Conservation (phyloP, 768 basidiomycete species). For the Suillus placidus region DNA sequence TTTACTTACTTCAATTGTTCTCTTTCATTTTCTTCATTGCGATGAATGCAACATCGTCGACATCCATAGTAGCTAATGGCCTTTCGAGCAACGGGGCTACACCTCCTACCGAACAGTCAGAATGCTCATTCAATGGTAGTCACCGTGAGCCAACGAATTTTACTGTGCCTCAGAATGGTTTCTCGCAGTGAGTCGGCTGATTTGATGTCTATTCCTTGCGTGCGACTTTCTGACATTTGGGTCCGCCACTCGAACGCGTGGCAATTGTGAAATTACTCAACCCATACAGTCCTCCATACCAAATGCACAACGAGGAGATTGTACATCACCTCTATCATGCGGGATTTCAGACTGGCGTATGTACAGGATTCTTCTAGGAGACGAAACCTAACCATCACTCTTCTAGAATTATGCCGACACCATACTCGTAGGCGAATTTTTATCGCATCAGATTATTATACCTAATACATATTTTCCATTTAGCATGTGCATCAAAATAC, state of each 20-base stretch:
- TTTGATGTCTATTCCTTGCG: conserved; percentile 10
- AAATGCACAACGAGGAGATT: conserved; percentile 74
- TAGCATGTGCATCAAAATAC: conserved; percentile 76
- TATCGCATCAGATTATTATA: conserved; percentile 12
- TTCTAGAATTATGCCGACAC: conserved; percentile 82
- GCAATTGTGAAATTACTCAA: conserved; percentile 11
- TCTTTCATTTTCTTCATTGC: background rate
- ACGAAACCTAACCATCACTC: conserved; percentile 13
- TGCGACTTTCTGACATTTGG: conserved; percentile 7
- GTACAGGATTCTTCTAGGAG: conserved; percentile 35
- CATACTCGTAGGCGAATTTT: conserved; percentile 57
- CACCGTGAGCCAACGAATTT: conserved; percentile 35
- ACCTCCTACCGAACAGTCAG: conserved; percentile 39
- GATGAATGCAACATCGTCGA: conserved; percentile 31
- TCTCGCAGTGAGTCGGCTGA: conserved; percentile 53
- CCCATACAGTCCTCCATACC: conserved; percentile 46
- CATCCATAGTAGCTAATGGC: conserved; percentile 40
- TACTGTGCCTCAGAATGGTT: conserved; percentile 54
- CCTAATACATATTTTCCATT: conserved; percentile 17
- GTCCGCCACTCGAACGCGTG: conserved; percentile 12
- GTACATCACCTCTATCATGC: conserved; percentile 77
- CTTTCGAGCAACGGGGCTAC: conserved; percentile 52
- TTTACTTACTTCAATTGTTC: background rate
- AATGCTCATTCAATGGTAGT: conserved; percentile 40
- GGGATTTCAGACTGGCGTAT: conserved; percentile 81